phyloP scores from a whole-genome alignment of 2,329 filamentous ascomycete species.

The Fusarium redolens region DNA sequence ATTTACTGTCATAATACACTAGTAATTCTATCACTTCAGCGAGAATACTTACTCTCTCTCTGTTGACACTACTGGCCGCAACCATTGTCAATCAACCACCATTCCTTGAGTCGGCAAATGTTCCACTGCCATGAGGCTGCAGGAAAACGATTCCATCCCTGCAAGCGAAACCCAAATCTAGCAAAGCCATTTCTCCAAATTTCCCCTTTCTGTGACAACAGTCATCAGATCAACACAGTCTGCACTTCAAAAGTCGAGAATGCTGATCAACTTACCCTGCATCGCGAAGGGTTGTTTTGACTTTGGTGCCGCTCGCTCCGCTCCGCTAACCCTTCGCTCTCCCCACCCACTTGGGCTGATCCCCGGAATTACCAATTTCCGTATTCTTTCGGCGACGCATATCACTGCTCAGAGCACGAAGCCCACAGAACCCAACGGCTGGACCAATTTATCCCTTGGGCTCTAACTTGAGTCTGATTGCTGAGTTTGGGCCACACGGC shows the following conservation, averaged over 20 bases:
- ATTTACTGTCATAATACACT: neutral
- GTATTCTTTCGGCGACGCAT: neutral
- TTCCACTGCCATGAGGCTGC: neutral
- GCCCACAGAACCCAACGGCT: neutral
- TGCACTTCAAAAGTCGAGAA: neutral
- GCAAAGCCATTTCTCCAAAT: neutral
- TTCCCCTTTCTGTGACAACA: neutral
- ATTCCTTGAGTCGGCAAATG: neutral
- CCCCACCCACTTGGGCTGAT: neutral
- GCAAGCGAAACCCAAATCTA: neutral
- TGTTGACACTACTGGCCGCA: accelerated
- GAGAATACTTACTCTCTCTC: neutral
- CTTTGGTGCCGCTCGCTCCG: neutral
- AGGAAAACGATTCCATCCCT: neutral
- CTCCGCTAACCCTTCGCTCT: no score
- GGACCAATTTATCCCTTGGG: neutral
- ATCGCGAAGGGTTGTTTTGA: neutral
- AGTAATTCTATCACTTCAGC: neutral
- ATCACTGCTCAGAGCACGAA: neutral
- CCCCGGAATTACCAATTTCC: neutral
- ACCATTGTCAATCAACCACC: accelerated
- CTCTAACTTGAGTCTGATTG: neutral
- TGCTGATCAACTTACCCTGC: neutral
- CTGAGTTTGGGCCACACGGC: neutral
- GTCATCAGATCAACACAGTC: neutral